Base-by-base conservation (phyloP, 257 asterid species). In the Striga asiatica region DNA sequence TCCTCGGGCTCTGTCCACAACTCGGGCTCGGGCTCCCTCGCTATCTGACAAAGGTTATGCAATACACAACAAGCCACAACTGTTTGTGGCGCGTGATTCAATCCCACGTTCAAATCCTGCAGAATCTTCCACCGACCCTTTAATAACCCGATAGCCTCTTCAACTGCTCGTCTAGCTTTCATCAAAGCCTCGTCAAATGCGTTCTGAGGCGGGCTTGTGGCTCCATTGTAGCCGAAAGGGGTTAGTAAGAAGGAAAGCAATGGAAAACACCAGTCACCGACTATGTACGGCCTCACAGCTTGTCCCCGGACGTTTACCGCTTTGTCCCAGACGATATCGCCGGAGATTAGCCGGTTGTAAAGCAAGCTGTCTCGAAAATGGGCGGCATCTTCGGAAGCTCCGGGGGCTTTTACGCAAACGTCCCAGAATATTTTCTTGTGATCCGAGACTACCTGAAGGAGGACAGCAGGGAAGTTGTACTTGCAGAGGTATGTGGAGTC, bases 11-110 rank as follows among this genome's bases (percentile, higher is more conserved):
- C 99, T 80, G 76, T 83, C 92, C 95, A 88, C 57, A 77, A 69
- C 78, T 92, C 99, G 7, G 95, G 97, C 58, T 92, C 99, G 2
- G 97, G 97, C 77, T 92, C 99, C 77, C 86, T 74, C 0, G 99
- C 99, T 34, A 92, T 73, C 77, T 92, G 99, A 61, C 99, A 92
- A 72, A 88, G 48, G 69, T 92, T 92, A 71, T 92, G 99, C 87
- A 92, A 65, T 51, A 92, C 99, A 35, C 99, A 92, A 29, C 99
- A 92, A 2, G 99, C 99, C 18, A 84, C 99, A 19, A 88, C 78
- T 0, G 97, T 92, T 57, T 92, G 99, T 0, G 99, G 99, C 14
- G 79, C 93, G 58, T 92, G 99, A 60, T 81, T 80, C 29, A 88
- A 49, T 28, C 99, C 99, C 65, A 88, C 99, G 27, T 84, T 88